phyloP scores from a whole-genome alignment of 108 stramenopile species.

The Fragilariopsis cylindrus region DNA sequence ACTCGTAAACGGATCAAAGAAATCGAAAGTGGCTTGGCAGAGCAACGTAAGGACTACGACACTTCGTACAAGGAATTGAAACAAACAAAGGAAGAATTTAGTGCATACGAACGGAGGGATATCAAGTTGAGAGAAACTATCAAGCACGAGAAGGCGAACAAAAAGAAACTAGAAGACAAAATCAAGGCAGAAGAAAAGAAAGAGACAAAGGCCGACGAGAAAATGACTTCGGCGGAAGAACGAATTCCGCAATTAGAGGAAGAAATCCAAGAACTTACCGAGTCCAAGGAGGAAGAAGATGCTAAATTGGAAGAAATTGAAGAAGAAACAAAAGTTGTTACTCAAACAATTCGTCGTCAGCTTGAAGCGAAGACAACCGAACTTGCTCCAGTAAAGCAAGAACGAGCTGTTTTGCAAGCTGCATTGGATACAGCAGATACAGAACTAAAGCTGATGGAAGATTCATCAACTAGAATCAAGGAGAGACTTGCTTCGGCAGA shows the following conservation, averaged over 20 bases:
- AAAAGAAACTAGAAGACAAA: conserved; percentile 78
- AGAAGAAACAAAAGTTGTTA: conserved; percentile 73
- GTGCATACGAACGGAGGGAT: conserved; percentile 88
- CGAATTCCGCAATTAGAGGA: conserved; percentile 71
- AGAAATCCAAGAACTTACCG: conserved; percentile 47
- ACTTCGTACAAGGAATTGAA: conserved; percentile 55
- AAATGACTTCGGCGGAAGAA: conserved; percentile 55
- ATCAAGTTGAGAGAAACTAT: conserved; percentile 92
- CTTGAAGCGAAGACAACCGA: conserved; percentile 88
- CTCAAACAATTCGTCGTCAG: conserved; percentile 77
- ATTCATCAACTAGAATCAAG: conserved; percentile 69
- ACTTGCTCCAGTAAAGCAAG: conserved; percentile 83
- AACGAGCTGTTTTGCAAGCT: conserved; percentile 72
- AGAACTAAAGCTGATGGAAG: conserved; percentile 81
- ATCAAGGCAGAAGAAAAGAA: conserved; percentile 71
- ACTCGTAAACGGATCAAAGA: conserved; percentile 59
- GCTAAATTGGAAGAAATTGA: conserved; percentile 74
- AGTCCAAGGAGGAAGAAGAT: conserved; percentile 62
- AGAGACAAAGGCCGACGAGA: conserved; percentile 42
- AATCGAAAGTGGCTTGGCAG: conserved; percentile 59
- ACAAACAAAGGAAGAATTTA: conserved; percentile 85
- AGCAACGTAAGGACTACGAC: conserved; percentile 68
- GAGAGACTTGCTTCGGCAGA: conserved; percentile 75
- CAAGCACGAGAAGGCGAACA: conserved; percentile 77
- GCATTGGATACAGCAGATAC: conserved; percentile 81